Evolutionary conservation across 129 eudicot species (phyloP).

Genomic region (Lactuca sativa): DNA sequence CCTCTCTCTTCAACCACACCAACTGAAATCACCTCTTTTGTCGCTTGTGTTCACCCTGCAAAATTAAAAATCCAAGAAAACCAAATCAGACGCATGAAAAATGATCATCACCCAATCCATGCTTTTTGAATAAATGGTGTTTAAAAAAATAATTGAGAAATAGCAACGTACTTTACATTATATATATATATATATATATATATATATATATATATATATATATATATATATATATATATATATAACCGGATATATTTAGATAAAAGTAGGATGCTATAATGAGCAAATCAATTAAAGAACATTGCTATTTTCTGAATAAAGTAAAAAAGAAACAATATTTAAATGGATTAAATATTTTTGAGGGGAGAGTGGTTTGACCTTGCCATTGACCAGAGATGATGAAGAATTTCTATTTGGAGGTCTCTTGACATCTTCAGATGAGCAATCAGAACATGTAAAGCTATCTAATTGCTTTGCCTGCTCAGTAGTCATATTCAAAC

Average conservation of each 20-base stretch:
- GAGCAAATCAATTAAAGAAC: not conserved
- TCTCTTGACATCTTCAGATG: slow-evolving; percentile 35
- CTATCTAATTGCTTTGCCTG: slow-evolving; percentile 59
- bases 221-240: no score
- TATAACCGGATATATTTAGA: no score
- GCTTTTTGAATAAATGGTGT: no score
- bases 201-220: no score
- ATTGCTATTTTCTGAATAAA: not conserved
- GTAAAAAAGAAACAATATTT: not conserved
- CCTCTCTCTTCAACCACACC: slow-evolving; percentile 8
- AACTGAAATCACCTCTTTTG: slow-evolving; percentile 30
- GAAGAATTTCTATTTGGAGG: slow-evolving; percentile 28
- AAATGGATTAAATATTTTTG: not conserved
- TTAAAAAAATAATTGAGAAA: no score
- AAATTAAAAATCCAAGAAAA: slow-evolving; percentile 1
- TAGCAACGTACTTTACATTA: no score
- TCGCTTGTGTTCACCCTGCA: slow-evolving; percentile 37
- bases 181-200: no score
- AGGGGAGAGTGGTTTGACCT: slow-evolving; percentile 32
- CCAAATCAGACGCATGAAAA: not conserved
- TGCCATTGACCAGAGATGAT: slow-evolving; percentile 40
- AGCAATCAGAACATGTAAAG: slow-evolving; percentile 58
- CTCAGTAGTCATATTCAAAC: slow-evolving; percentile 58
- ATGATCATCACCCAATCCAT: not conserved
- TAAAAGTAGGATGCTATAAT: no score